Evolutionary conservation across 2,329 filamentous ascomycete genomes (phyloP).

Genomic region (Apiospora arundinis): DNA sequence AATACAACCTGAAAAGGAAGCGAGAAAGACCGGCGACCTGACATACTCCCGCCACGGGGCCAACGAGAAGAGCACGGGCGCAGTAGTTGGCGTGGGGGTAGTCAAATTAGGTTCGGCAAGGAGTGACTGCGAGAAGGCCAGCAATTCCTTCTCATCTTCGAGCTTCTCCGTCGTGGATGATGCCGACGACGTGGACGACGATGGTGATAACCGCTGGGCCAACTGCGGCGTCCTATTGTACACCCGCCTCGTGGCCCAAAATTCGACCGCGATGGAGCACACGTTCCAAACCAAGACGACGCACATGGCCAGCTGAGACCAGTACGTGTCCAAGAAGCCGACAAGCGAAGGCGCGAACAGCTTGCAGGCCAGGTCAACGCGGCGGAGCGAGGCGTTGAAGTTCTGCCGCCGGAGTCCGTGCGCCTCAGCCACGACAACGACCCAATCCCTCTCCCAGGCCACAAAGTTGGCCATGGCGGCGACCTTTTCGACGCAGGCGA

Average conservation of each 20-base stretch:
- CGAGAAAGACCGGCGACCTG: constrained; percentile 15
- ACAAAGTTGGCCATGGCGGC: constrained; percentile 9
- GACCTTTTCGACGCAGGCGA: constrained; percentile 3
- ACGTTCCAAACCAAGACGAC: background rate
- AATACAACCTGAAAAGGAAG: constrained; percentile 18
- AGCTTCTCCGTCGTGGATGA: background rate
- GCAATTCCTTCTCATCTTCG: background rate
- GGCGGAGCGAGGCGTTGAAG: constrained; percentile 8
- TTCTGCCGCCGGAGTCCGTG: constrained; percentile 6
- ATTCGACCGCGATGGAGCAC: background rate
- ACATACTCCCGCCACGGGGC: constrained; percentile 11
- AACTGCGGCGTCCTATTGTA: background rate
- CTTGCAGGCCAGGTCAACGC: constrained; percentile 5
- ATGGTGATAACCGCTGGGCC: background rate
- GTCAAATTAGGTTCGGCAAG: background rate
- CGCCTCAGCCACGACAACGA: constrained; percentile 7
- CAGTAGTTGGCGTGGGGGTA: background rate
- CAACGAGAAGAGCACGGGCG: background rate
- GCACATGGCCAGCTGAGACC: background rate
- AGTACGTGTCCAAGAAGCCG: constrained; percentile 10
- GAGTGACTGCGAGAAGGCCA: background rate
- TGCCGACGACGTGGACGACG: background rate
- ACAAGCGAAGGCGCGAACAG: constrained; percentile 6
- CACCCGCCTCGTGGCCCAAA: background rate
- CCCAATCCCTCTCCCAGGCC: constrained; percentile 3